Evolutionary conservation across 768 basidiomycete genomes (phyloP).

Genomic region (Podaxis rugospora): DNA sequence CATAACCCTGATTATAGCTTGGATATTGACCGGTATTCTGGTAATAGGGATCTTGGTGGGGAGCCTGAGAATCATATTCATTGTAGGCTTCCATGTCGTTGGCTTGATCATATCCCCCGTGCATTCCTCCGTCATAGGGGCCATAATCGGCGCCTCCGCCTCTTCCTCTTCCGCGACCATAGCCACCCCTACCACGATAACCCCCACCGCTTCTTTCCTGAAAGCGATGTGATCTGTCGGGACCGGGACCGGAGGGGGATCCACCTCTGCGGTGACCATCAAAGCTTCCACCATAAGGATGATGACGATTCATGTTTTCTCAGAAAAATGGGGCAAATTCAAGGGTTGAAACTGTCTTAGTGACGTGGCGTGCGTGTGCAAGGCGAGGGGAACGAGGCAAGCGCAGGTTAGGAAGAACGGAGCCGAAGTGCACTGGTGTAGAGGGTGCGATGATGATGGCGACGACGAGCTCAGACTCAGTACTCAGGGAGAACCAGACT

Average conservation of each 20-base stretch:
- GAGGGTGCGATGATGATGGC: conserved; percentile 5
- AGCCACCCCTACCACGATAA: conserved; percentile 42
- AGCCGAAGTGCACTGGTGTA: conserved; percentile 8
- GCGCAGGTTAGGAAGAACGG: conserved; percentile 3
- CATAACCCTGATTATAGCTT: conserved; percentile 58
- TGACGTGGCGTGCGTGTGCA: conserved; percentile 28
- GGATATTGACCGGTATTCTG: conserved; percentile 55
- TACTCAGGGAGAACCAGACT: conserved; percentile 16
- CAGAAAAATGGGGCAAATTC: conserved; percentile 18
- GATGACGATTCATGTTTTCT: conserved; percentile 78
- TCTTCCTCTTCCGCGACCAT: conserved; percentile 55
- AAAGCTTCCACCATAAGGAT: conserved; percentile 75
- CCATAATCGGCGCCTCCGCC: conserved; percentile 38
- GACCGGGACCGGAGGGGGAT: conserved; percentile 60
- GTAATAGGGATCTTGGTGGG: conserved; percentile 61
- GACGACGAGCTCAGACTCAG: conserved; percentile 22
- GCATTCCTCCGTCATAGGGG: conserved; percentile 42
- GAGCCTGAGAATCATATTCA: conserved; percentile 55
- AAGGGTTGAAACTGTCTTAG: conserved; percentile 16
- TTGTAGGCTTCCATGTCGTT: conserved; percentile 65
- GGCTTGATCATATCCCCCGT: conserved; percentile 37
- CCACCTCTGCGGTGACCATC: conserved; percentile 60
- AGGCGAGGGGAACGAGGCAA: conserved; percentile 9
- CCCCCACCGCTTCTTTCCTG: conserved; percentile 52
- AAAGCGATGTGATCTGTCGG: conserved; percentile 66